Base-by-base conservation (phyloP, 306 rosid genomes). In the Cucumis melo region DNA sequence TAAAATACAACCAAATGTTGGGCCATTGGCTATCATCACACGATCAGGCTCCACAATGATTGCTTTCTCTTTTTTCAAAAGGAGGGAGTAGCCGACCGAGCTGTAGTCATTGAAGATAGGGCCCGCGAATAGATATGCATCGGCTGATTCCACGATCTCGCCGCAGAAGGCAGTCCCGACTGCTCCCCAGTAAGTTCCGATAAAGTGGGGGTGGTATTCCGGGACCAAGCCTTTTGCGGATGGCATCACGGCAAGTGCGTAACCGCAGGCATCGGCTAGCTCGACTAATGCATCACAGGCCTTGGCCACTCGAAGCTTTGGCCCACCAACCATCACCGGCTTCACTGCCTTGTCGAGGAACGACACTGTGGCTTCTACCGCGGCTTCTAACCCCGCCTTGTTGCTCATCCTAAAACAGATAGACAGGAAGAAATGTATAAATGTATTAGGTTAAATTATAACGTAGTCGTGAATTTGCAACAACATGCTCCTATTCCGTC, bases 1-100 rank as follows among this genome's bases (percentile, higher is more conserved):
- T 44, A 86, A 73, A 2, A 86, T 64, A 34, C 87, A 86, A 0
- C 84, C 84, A 2, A 86, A 84, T 48, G 89, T 60, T 41, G 86
- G 86, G 23, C 89, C 89, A 55, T 86, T 78, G 24, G 83, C 76
- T 3, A 82, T 73, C 5, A 82, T 51, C 6, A 84, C 80, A 0
- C 76, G 83, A 34, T 84, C 89, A 0, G 86, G 89, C 73, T 86
- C 80, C 54, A 84, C 84, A 58, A 86, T 75, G 76, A 86, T 74
- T 23, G 81, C 87, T 57, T 86, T 86, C 71, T 86, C 87, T 66
- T 80, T 84, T 24, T 76, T 80, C 14, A 86, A 78, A 39, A 86
- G 87, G 17, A 84, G 84, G 15, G 87, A 86, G 63, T 86, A 86
- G 11, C 84, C 89, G 7, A 84, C 87, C 53, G 87, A 86, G 83